Percentiles rank a stretch among this genome's conserved stretches.
Conservation (phyloP, 2,329 filamentous ascomycete species). For the Alternaria longipes region DNA sequence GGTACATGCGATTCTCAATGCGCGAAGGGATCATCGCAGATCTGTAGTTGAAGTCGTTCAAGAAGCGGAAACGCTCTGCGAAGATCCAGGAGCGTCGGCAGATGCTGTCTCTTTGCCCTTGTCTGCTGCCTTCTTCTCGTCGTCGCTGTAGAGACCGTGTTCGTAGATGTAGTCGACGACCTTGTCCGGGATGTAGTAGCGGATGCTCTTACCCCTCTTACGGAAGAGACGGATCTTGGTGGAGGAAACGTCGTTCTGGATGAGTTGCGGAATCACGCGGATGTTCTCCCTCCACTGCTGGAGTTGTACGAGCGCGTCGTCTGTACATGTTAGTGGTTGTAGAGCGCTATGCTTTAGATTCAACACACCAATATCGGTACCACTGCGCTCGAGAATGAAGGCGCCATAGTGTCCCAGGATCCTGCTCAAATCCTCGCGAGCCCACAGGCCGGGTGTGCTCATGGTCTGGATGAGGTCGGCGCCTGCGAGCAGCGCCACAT, state of each 20-base stretch:
- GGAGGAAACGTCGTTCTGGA: constrained; percentile 85
- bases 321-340: constrained; percentile 47
- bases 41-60: constrained; percentile 15
- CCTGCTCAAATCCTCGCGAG: constrained; percentile 82
- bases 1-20: background rate
- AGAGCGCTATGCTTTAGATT: background rate
- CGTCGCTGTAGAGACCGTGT: constrained; percentile 50
- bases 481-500: constrained; percentile 83
- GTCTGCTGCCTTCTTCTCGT: constrained; percentile 48
- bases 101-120: constrained; percentile 46
- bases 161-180: constrained; percentile 54
- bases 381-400: constrained; percentile 86
- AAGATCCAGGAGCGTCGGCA: constrained; percentile 35
- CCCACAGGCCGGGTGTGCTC: constrained; percentile 74
- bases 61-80: constrained; percentile 24
- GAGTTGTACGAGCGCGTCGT: constrained; percentile 83
- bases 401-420: constrained; percentile 85
- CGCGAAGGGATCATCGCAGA: background rate
- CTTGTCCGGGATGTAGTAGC: constrained; percentile 53
- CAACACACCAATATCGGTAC: constrained; percentile 74
- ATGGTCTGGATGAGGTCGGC: constrained; percentile 63
- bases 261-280: constrained; percentile 86
- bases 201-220: constrained; percentile 54
- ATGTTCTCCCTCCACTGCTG: constrained; percentile 87
- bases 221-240: constrained; percentile 81